These are phyloP conservation scores for Boletus rubropictus DNA, from an alignment of 768 basidiomycete genomes.

Conservation along the genomic window DNA sequence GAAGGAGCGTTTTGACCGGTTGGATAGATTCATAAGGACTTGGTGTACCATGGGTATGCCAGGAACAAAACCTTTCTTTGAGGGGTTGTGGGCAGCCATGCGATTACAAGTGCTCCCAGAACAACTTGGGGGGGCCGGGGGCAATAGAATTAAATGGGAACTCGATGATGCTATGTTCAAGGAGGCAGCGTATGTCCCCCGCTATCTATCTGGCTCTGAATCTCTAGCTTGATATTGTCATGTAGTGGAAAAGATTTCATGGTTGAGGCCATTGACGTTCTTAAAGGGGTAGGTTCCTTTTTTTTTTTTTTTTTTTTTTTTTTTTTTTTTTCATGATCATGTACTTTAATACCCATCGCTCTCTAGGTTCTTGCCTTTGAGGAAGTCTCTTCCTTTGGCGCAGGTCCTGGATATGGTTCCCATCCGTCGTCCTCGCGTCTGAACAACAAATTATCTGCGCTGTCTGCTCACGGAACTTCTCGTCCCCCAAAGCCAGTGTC, in stretches of 20 bases:
- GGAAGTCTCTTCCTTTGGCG: conserved; percentile 43
- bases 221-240: conserved; percentile 17
- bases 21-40: conserved; percentile 66
- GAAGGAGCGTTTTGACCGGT: conserved; percentile 72
- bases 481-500: conserved; percentile 34
- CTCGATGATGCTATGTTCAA: conserved; percentile 92
- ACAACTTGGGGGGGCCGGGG: conserved; percentile 75
- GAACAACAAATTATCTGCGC: conserved; percentile 53
- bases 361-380: conserved; percentile 65
- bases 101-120: conserved; percentile 77
- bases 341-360: conserved; percentile 2
- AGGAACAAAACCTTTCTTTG: conserved; percentile 79
- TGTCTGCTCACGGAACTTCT: conserved; percentile 30
- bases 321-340: conserved; percentile 6
- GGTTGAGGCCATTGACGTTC: conserved; percentile 82
- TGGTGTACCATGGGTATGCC: conserved; percentile 89
- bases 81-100: conserved; percentile 67
- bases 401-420: conserved; percentile 28
- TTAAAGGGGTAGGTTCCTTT: conserved; percentile 70
- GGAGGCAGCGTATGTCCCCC: conserved; percentile 78
- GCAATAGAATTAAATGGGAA: conserved; percentile 76
- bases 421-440: conserved; percentile 42
- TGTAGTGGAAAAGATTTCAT: conserved; percentile 88
- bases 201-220: conserved; percentile 3
- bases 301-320: conserved; percentile 3